Conservation (phyloP, 768 basidiomycete genomes). For the Lactarius quietus region DNA sequence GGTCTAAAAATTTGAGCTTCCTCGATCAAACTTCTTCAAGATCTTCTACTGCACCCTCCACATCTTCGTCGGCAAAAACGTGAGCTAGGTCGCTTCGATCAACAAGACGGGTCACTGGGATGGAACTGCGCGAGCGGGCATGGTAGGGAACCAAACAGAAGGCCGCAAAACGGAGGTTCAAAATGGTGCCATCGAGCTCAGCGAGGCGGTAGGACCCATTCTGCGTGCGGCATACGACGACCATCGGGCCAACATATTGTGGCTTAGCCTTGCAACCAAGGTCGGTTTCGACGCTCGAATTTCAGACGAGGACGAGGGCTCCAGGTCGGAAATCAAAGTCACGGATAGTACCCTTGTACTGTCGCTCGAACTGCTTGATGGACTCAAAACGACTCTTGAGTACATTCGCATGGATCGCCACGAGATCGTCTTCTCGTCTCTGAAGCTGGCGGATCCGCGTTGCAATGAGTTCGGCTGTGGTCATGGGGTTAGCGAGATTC, state of each 20-base stretch:
- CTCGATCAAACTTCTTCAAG: too few relatives aligned
- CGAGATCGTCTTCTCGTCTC: conserved; percentile 16
- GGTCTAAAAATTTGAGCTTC: too few relatives aligned
- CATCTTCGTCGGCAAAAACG: too few relatives aligned
- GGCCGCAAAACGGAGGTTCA: too few relatives aligned
- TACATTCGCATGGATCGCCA: not conserved
- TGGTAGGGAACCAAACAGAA: too few relatives aligned
- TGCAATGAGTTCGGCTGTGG: conserved; percentile 21
- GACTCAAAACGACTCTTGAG: not conserved
- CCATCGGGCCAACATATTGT: not conserved
- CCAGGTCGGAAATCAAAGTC: conserved; percentile 30
- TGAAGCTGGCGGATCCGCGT: conserved; percentile 20
- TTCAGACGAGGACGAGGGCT: conserved; percentile 28
- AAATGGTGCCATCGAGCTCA: too few relatives aligned
- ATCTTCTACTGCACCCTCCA: too few relatives aligned
- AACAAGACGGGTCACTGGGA: too few relatives aligned
- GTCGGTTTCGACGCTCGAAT: conserved; percentile 28
- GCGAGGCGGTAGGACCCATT: too few relatives aligned
- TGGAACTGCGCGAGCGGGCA: too few relatives aligned
- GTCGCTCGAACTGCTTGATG: conserved; percentile 8
- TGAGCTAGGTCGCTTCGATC: too few relatives aligned
- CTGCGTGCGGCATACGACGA: too few relatives aligned
- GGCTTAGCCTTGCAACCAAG: conserved; percentile 29
- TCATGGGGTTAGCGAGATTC: not conserved
- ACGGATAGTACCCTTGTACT: conserved; percentile 22